Conservation (phyloP, 176 grass and related monocot species). For the Avena atlantica region DNA sequence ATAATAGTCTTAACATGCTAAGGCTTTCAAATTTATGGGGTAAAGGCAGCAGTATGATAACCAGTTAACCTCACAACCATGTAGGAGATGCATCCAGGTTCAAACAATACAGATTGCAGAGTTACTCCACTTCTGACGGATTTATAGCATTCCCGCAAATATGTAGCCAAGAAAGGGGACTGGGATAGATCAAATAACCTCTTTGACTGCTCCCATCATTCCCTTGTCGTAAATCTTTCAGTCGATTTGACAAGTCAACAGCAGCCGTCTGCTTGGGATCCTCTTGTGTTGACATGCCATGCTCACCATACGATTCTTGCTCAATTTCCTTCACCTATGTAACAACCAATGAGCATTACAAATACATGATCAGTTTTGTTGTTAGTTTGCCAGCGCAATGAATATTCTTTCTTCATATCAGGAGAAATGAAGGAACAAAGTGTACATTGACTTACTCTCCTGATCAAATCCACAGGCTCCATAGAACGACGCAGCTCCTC, state of each 20-base stretch:
- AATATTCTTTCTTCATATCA: neutral
- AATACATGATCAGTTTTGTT: neutral
- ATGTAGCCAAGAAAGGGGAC: neutral
- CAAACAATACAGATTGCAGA: neutral
- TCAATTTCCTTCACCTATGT: constrained; percentile 92
- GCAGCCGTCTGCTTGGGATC: constrained; percentile 83
- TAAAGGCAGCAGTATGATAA: neutral
- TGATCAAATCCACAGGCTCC: constrained; percentile 92
- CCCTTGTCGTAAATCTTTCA: constrained; percentile 74
- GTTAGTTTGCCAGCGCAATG: neutral
- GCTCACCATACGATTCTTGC: constrained; percentile 70
- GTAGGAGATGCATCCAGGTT: neutral
- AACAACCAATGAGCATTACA: constrained; percentile 7
- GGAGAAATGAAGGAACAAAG: neutral
- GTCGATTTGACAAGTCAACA: constrained; percentile 78
- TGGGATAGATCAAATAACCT: constrained; percentile 50
- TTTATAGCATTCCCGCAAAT: neutral
- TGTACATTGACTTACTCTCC: constrained; percentile 59
- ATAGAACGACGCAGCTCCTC: constrained; percentile 76
- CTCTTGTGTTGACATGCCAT: constrained; percentile 55
- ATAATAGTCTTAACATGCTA: neutral
- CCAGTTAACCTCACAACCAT: neutral
- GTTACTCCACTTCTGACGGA: neutral
- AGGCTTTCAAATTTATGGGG: neutral
- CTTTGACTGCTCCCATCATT: constrained; percentile 92